Evolutionary conservation across 164 flowering plant species (phyloP), one percentile per base, ranked within the genome.

Genomic region (Macadamia tetraphylla): DNA sequence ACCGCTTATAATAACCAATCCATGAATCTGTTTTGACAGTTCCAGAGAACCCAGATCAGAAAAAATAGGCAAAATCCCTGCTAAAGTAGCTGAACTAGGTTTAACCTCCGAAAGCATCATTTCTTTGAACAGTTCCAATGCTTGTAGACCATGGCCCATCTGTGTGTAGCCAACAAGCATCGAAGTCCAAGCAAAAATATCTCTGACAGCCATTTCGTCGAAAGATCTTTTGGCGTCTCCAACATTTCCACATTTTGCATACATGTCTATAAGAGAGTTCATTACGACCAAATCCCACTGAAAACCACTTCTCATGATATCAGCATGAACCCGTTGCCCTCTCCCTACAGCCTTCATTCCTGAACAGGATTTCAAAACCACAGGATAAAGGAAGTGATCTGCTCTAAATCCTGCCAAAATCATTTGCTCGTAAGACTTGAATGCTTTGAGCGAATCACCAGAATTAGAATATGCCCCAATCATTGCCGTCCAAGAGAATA

Each of bases 191-290:
- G 81, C 63, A 60, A 74, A 65, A 17, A 69, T 63, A 66, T 78
- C 81, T 67, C 66, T 78, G 12, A 17, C n/a, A 17, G 6, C 61
- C 59, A 53, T 62, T 63, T 74, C 78, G 62, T 46, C 32, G 43
- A 74, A 78, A 32, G 65, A 67, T 40, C 59, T 62, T 43, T 69
- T 32, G 2, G 81, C 75, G 63, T 78, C 81, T 15, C 1, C 66
- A 68, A 78, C 31, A 29, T 65, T 62, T 53, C 62, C 78, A 46
- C 76, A 70, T 67, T 78, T 78, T 1, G 73, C 61, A 56, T 78
- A 78, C 81, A 78, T 78, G 62, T 74, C 75, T 42, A 78, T 62
- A 15, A 78, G 64, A 23, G 81, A 78, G 75, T 78, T 78, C 68
- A 52, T 49, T n/a, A 78, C 63, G 29, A 78, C 70, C 51, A 72